phyloP scores from a whole-genome alignment of 1,284 basidiomycete genomes.

The Agroathelia rolfsii region DNA sequence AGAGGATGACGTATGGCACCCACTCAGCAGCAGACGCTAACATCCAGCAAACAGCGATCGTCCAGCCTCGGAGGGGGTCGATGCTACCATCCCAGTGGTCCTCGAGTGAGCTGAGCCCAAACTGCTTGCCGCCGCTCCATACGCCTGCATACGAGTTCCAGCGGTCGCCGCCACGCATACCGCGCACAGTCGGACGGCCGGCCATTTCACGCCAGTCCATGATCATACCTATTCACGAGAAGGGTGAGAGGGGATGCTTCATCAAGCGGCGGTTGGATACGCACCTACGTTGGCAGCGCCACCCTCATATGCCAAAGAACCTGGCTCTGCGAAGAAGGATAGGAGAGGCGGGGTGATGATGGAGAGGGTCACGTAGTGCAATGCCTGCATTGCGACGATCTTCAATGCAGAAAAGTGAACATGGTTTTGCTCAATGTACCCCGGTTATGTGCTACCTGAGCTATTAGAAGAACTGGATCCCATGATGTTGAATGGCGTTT shows the following conservation, averaged over 20 bases:
- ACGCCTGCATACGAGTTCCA: conserved; percentile 61
- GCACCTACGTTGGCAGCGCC: conserved; percentile 73
- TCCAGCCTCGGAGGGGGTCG: conserved; percentile 78
- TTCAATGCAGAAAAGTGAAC: conserved; percentile 22
- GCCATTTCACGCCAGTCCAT: conserved; percentile 98
- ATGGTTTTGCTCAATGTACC: conserved; percentile 1
- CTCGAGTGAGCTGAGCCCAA: conserved; percentile 44
- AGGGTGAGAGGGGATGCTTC: too few species aligned
- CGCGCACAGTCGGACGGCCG: conserved; percentile 63
- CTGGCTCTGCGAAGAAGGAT: conserved; percentile 61
- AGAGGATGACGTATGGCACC: conserved; percentile 20
- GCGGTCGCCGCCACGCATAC: conserved; percentile 47
- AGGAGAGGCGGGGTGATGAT: conserved; percentile 79
- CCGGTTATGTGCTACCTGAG: conserved; percentile 37
- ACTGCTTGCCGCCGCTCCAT: conserved; percentile 68
- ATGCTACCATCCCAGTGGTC: conserved; percentile 48
- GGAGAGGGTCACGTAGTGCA: conserved; percentile 86
- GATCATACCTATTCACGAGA: conserved; percentile 59
- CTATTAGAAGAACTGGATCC: conserved; percentile 69
- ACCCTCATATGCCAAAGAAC: conserved; percentile 75
- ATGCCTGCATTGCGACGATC: conserved; percentile 86
- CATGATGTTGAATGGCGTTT: conserved; percentile 34
- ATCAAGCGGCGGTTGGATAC: too few species aligned
- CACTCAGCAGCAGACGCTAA: conserved; percentile 74
- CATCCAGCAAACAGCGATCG: conserved; percentile 79